phyloP scores from a whole-genome alignment of 2,329 filamentous ascomycete species.

The Penicillium palitans region DNA sequence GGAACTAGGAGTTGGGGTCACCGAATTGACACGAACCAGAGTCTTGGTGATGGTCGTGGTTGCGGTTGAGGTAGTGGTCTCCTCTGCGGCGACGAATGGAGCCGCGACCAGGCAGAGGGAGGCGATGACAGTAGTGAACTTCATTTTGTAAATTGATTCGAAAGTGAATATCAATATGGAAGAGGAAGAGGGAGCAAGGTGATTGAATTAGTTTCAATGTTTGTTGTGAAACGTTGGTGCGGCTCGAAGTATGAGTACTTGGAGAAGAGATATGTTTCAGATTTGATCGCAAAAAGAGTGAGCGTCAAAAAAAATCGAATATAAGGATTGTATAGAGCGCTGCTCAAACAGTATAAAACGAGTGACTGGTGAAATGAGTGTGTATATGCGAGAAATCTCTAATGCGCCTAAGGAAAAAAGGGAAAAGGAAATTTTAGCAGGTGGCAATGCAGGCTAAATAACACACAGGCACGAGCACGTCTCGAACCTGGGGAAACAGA shows the following conservation, averaged over 20 bases:
- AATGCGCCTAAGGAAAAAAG: constrained; percentile 16
- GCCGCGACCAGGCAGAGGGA: constrained; percentile 38
- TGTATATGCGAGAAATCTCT: constrained; percentile 21
- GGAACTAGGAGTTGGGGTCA: constrained; percentile 29
- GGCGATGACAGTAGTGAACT: constrained; percentile 35
- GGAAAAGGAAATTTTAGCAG: constrained; percentile 19
- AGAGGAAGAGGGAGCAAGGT: background rate
- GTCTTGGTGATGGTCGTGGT: constrained; percentile 47
- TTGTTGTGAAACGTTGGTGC: background rate
- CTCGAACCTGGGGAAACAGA: constrained; percentile 12
- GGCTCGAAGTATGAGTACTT: constrained; percentile 1
- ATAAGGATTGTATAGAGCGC: constrained; percentile 33
- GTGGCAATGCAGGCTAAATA: constrained; percentile 26
- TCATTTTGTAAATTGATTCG: constrained; percentile 33
- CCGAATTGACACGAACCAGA: constrained; percentile 46
- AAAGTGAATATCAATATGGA: background rate
- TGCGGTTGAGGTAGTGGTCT: constrained; percentile 32
- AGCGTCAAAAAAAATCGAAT: constrained; percentile 19
- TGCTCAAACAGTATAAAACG: constrained; percentile 26
- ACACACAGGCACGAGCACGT: background rate
- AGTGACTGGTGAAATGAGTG: constrained; percentile 19
- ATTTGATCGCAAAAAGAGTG: constrained; percentile 28
- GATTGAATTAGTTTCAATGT: background rate
- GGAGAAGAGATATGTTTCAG: constrained; percentile 11
- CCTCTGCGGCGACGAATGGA: constrained; percentile 33